Percentiles rank a stretch among this genome's conserved stretches.
These are phyloP conservation scores for Geranium incanum DNA, from an alignment of 441 rosid species.

Conservation along the genomic window DNA sequence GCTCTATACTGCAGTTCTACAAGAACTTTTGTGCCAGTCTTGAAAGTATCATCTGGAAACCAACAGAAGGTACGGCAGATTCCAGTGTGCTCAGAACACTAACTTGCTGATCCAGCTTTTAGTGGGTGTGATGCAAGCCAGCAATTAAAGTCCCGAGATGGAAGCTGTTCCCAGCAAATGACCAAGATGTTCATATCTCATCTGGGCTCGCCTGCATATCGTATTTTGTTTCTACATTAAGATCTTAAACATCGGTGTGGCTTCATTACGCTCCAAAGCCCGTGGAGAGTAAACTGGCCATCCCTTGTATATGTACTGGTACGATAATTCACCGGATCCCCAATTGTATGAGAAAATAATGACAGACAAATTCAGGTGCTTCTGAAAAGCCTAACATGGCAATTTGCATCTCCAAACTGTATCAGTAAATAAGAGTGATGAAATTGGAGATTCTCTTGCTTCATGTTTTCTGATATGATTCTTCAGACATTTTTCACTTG, in stretches of 20 bases:
- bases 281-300: background rate
- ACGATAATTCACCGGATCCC: background rate
- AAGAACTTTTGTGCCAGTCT: conserved; percentile 65
- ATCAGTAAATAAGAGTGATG: background rate
- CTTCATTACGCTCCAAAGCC: background rate
- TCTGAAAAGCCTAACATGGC: background rate
- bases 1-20: conserved; percentile 54
- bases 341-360: background rate
- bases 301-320: background rate
- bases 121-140: conserved; percentile 25
- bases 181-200: background rate
- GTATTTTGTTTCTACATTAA: background rate
- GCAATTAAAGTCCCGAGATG: background rate
- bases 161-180: background rate
- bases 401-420: background rate
- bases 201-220: background rate
- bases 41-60: conserved; percentile 73
- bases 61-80: conserved; percentile 37
- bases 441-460: background rate
- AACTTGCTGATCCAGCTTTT: conserved; percentile 40
- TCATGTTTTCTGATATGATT: no score
- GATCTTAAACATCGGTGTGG: background rate
- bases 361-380: background rate
- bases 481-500: no score
- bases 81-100: conserved; percentile 38